Evolutionary conservation across 768 basidiomycete genomes (phyloP).

Genomic region (Trametes punicea): DNA sequence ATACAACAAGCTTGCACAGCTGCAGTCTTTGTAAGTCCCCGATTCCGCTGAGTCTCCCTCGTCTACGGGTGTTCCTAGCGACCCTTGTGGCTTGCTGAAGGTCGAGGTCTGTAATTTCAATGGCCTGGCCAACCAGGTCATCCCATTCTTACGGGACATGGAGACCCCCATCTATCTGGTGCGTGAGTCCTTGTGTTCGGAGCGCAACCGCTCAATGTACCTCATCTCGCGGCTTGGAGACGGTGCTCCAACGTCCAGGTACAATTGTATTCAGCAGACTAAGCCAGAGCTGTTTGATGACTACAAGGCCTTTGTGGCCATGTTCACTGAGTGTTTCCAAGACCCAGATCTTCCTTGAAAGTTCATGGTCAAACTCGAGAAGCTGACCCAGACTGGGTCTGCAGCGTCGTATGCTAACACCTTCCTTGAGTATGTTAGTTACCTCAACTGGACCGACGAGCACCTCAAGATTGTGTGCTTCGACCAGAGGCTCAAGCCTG

Average conservation of each 20-base stretch:
- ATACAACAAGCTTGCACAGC: background rate
- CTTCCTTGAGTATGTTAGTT: constrained; percentile 28
- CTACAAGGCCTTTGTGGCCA: background rate
- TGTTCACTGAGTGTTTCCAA: background rate
- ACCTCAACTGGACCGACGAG: constrained; percentile 30
- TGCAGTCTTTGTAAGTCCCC: background rate
- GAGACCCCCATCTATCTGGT: background rate
- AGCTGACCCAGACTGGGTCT: constrained; percentile 33
- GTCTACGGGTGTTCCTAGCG: background rate
- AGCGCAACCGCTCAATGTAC: background rate
- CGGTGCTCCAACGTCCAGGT: constrained; percentile 3
- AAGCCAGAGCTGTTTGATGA: background rate
- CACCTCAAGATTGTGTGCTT: constrained; percentile 33
- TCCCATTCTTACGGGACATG: background rate
- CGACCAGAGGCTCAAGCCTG: constrained; percentile 30
- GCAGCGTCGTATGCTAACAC: constrained; percentile 27
- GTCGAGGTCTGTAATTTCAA: background rate
- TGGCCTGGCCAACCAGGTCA: background rate
- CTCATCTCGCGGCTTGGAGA: background rate
- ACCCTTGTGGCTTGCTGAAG: background rate
- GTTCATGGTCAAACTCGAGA: constrained; percentile 29
- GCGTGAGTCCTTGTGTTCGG: background rate
- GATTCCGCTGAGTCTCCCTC: background rate
- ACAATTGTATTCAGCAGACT: background rate
- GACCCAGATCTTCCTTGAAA: constrained; percentile 1